Evolutionary conservation across 1,139 yeast genomes (phyloP), one percentile per base, ranked within the genome.

Genomic region (Suhomyces ambrosiae): DNA sequence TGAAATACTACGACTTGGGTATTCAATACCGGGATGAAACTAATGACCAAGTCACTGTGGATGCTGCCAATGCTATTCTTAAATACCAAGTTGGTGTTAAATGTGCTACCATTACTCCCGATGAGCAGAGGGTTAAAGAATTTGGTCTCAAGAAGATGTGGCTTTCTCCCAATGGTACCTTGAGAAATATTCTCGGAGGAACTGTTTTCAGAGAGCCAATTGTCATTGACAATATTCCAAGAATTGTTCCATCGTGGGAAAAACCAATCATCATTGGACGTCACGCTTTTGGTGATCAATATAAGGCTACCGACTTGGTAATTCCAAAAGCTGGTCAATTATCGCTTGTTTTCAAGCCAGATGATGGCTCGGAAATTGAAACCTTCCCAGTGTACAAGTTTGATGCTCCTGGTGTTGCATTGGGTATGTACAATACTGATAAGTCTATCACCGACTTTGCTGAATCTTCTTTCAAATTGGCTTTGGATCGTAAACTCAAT

Each of bases 71-170:
- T 40, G 92, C 92, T 30, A 85, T 83, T 47, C 71, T 79, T 58
- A 65, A 84, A 58, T 80, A 80, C 53, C 90, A 90, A 44, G 94
- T 85, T 28, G 94, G 90, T 41, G 79, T 85, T 48, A 85, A 85
- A 63, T 85, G 94, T 74, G 94, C 94, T 42, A 85, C 94, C 30
- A 85, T 85, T 52, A 85, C 94, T 2, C 94, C 94, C 2, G 94
- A 85, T 59, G 94, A 85, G 61, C 82, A 80, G 27, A 76, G 94
- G 65, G 92, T 85, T 32, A 71, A 80, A 54, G 94, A 85, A 58
- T 85, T 83, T 56, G 69, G 74, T 35, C 70, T 85, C 61, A 82
- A 82, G 61, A 80, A 85, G 60, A 85, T 85, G 94, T 85, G 92
- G 92, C 74, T 80, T 44, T 83, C 90, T 12, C 94, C 94, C 50